Percentiles rank a stretch among this genome's conserved stretches.
Conservation (phyloP, 768 basidiomycete species). For the Podaxis rugospora region DNA sequence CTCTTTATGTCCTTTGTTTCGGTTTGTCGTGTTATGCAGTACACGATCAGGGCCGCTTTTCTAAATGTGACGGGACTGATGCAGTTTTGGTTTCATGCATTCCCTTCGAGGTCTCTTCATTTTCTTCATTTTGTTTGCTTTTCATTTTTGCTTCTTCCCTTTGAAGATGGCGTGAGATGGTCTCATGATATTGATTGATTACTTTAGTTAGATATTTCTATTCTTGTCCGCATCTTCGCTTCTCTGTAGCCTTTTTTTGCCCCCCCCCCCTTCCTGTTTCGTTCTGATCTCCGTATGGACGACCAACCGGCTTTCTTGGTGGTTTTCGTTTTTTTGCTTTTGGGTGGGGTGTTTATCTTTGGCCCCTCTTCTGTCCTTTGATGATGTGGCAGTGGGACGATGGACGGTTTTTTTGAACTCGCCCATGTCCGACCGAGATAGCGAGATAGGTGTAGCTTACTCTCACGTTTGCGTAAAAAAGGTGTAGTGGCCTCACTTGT, state of each 20-base stretch:
- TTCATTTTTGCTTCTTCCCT: too few species aligned
- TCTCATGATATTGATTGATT: not conserved
- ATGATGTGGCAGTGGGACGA: not conserved
- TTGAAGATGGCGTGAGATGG: not conserved
- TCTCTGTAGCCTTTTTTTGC: not conserved
- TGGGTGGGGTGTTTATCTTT: not conserved
- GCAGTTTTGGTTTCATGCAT: too few species aligned
- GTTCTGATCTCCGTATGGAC: not conserved
- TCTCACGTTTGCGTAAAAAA: too few species aligned
- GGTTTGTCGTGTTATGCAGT: not conserved
- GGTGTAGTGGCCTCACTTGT: too few species aligned
- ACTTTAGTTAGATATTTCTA: not conserved
- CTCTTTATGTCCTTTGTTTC: not conserved
- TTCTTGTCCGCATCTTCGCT: not conserved
- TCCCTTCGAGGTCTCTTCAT: too few species aligned
- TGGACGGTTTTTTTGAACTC: not conserved
- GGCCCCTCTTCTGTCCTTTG: not conserved
- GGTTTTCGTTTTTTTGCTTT: not conserved
- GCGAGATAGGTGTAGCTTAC: too few species aligned
- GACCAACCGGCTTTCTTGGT: not conserved
- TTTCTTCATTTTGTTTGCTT: too few species aligned
- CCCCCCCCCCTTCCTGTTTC: not conserved
- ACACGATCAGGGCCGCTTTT: not conserved
- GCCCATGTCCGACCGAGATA: too few species aligned
- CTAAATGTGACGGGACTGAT: not conserved